Evolutionary conservation across 208 protist species (phyloP).

Genomic region (Porcisia deanei): DNA sequence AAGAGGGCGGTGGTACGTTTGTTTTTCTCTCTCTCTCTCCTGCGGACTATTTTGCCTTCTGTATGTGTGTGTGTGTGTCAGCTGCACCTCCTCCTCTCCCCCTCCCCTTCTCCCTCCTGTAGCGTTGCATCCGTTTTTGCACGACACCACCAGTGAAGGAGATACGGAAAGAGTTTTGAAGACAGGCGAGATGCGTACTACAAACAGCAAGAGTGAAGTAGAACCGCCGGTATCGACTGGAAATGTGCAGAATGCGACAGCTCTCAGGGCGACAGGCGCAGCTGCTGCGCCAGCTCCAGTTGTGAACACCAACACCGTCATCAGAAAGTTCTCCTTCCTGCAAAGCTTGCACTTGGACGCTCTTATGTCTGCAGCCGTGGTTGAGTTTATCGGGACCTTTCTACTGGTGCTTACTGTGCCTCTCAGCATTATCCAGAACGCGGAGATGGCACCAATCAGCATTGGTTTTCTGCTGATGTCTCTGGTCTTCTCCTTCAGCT

Average conservation of each 20-base stretch:
- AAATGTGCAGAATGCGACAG: constrained; percentile 4
- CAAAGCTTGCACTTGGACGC: constrained; percentile 55
- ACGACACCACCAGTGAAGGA: background rate
- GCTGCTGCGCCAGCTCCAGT: background rate
- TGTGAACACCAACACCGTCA: constrained; percentile 34
- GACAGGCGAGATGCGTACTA: constrained; percentile 1
- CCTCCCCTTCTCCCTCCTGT: background rate
- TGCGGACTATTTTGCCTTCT: background rate
- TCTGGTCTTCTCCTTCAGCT: constrained; percentile 80
- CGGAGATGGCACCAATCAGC: constrained; percentile 71
- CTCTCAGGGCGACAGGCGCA: constrained; percentile 3
- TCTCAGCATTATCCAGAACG: constrained; percentile 52
- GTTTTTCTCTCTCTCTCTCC: background rate
- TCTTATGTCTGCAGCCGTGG: constrained; percentile 68
- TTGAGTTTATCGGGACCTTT: constrained; percentile 85
- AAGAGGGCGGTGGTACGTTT: background rate
- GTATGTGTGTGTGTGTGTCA: background rate
- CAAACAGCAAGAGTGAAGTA: background rate
- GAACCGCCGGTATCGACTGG: background rate
- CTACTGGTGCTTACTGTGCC: constrained; percentile 78
- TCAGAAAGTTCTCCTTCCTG: constrained; percentile 53
- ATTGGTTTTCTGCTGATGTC: constrained; percentile 82
- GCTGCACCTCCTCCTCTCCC: background rate
- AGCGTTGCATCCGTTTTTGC: background rate
- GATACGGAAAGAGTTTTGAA: background rate